Evolutionary conservation across 2,329 filamentous ascomycete genomes (phyloP).

Genomic region (Colletotrichum sojae): DNA sequence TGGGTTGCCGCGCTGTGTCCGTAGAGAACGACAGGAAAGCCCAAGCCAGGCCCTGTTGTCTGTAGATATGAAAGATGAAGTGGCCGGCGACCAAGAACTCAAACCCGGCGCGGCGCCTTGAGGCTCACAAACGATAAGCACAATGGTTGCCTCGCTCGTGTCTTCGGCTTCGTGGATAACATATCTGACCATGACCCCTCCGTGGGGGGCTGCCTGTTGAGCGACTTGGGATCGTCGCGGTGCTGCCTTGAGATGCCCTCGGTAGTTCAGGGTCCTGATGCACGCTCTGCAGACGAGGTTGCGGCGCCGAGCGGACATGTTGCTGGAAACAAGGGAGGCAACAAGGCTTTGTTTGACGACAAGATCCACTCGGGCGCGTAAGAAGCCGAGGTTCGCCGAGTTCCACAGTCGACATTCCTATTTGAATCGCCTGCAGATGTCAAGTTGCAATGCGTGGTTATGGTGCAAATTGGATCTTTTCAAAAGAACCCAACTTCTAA

Average conservation of each 20-base stretch:
- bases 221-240: slow-evolving; percentile 19
- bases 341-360: slow-evolving; percentile 10
- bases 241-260: slow-evolving; percentile 7
- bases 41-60: too few relatives aligned
- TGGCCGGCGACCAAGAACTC: neutral
- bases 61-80: neutral
- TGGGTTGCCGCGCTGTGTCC: too few relatives aligned
- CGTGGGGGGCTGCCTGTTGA: neutral
- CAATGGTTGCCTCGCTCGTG: neutral
- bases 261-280: neutral
- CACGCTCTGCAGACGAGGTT: slow-evolving; percentile 24
- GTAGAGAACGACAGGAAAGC: too few relatives aligned
- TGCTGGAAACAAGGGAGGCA: slow-evolving; percentile 34
- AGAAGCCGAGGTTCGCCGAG: slow-evolving; percentile 27
- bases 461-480: neutral
- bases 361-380: slow-evolving; percentile 26
- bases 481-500: neutral
- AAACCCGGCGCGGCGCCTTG: neutral
- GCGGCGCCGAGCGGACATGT: slow-evolving; percentile 24
- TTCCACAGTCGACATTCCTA: slow-evolving; percentile 5
- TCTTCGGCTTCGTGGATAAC: slow-evolving; percentile 10
- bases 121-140: slow-evolving; percentile 1
- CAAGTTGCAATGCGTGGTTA: neutral
- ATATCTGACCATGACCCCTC: slow-evolving; percentile 5
- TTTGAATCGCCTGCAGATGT: slow-evolving; percentile 20